phyloP scores from a whole-genome alignment of 106 monocot genomes.

The Dendrobium nobile region DNA sequence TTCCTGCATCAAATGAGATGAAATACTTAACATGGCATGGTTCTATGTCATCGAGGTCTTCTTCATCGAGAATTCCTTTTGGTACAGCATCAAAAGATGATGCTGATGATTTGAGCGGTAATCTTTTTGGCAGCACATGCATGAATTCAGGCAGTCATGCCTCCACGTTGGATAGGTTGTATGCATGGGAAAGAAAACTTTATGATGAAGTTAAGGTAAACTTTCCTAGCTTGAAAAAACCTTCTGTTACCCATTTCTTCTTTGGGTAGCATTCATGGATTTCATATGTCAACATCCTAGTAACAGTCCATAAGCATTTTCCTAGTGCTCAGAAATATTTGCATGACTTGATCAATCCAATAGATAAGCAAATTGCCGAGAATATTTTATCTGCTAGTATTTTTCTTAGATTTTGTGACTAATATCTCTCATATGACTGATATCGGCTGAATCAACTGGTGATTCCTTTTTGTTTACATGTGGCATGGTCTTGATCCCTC shows the following conservation, averaged over 20 bases:
- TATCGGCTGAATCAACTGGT: no score
- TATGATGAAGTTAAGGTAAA: conserved; percentile 97
- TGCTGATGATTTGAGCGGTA: conserved; percentile 25
- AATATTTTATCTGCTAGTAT: not conserved
- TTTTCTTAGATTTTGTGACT: no score
- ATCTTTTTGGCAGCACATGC: conserved; percentile 42
- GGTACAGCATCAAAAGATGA: conserved; percentile 39
- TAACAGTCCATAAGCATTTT: not conserved
- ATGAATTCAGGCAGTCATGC: conserved; percentile 99
- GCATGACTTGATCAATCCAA: not conserved
- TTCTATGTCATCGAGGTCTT: conserved; percentile 78
- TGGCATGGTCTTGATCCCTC: no score
- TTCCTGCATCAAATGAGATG: conserved; percentile 42
- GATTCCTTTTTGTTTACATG: no score
- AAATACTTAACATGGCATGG: conserved; percentile 82
- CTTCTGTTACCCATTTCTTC: not conserved
- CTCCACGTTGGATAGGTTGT: conserved; percentile 85
- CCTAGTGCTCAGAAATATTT: not conserved
- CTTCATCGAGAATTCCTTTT: conserved; percentile 57
- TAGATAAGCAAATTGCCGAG: not conserved
- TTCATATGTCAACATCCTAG: not conserved
- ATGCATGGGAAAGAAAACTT: conserved; percentile 99
- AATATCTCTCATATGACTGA: no score
- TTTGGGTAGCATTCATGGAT: not conserved
- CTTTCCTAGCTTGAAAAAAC: not conserved